phyloP scores from a whole-genome alignment of 257 asterid species.

The Solanum gracilifrons region DNA sequence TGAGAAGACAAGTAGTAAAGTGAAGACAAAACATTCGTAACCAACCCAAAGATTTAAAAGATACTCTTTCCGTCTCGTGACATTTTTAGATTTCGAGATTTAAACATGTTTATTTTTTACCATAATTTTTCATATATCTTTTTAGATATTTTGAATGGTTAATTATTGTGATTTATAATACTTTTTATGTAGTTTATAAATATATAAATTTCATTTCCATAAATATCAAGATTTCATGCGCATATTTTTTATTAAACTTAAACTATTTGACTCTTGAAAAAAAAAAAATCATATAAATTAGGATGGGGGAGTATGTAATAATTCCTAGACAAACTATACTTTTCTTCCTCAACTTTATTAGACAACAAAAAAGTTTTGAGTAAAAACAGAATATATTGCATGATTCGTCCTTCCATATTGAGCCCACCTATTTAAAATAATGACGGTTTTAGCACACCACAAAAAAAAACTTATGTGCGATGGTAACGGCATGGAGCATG shows the following conservation, averaged over 20 bases:
- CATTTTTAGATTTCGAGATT: no score
- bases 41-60: background rate
- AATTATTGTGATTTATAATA: no score
- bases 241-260: accelerated
- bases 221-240: no score
- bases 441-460: background rate
- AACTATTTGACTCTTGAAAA: accelerated
- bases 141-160: no score
- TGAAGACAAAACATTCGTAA: background rate
- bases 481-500: background rate
- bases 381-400: background rate
- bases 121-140: no score
- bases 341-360: background rate
- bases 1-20: background rate
- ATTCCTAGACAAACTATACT: background rate
- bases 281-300: no score
- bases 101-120: accelerated
- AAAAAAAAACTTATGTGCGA: background rate
- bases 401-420: background rate
- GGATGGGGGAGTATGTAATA: accelerated
- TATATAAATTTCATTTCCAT: no score
- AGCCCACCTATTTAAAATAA: background rate
- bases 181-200: no score
- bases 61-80: background rate
- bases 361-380: background rate